Evolutionary conservation across 441 rosid species (phyloP).

Genomic region (Omphalea diandra): DNA sequence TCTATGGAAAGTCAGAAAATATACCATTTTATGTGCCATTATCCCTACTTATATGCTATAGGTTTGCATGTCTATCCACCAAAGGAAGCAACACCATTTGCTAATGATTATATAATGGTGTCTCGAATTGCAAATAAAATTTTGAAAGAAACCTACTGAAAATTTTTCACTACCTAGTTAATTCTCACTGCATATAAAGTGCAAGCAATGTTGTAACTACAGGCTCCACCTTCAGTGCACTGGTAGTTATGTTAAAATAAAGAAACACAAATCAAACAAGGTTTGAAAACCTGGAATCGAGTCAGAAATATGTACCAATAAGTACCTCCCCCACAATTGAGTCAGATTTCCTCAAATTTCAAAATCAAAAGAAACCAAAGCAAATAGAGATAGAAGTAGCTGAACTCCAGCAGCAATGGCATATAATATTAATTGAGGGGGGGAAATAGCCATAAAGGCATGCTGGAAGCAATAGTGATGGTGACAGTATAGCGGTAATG

Average conservation of each 20-base stretch:
- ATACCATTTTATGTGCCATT: neutral
- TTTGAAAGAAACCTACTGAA: neutral
- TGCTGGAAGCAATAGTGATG: neutral
- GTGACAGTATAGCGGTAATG: slow-evolving; percentile 5
- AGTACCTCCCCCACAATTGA: neutral
- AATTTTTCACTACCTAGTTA: neutral
- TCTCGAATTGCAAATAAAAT: neutral
- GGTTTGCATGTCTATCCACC: neutral
- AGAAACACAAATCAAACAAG: neutral
- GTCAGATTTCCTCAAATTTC: neutral
- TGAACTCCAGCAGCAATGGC: neutral
- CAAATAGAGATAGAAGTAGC: neutral
- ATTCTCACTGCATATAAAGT: neutral
- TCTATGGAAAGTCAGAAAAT: neutral
- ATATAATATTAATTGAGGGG: neutral
- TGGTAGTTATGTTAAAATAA: neutral
- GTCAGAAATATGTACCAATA: neutral
- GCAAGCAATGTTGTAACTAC: neutral
- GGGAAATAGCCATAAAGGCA: neutral
- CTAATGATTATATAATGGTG: too few species aligned
- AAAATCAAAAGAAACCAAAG: neutral
- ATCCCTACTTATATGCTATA: neutral
- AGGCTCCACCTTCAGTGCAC: neutral
- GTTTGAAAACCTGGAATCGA: neutral
- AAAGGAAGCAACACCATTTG: neutral